Conservation (phyloP, 345 rosid species). For the Eucalyptus caleyi region DNA sequence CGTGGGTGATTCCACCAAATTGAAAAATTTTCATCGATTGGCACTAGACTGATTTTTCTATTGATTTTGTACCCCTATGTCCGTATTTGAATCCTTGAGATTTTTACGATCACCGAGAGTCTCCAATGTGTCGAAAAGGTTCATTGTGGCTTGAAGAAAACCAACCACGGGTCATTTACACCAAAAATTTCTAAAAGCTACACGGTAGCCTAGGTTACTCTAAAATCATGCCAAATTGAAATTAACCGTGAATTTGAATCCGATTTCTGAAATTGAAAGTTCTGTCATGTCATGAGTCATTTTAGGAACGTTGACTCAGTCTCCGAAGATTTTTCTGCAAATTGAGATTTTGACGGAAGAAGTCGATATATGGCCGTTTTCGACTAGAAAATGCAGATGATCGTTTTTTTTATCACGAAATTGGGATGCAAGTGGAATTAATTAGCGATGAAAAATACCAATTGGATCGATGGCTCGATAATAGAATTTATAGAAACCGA, state of each 20-base stretch:
- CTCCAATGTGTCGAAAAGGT: fast-evolving
- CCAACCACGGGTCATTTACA: fast-evolving
- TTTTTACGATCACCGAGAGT: too few species aligned
- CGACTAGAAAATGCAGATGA: fast-evolving
- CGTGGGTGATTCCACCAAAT: too few species aligned
- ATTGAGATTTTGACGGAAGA: fast-evolving
- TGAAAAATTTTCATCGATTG: fast-evolving
- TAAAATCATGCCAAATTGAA: fast-evolving
- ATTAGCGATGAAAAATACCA: fast-evolving
- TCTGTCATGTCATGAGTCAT: fast-evolving
- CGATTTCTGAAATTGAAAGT: too few species aligned
- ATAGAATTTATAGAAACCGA: too few species aligned
- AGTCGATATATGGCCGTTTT: too few species aligned
- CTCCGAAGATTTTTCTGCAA: fast-evolving
- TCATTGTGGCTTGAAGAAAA: too few species aligned
- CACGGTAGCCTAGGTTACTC: fast-evolving
- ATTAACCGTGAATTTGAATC: fast-evolving
- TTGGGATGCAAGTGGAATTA: too few species aligned
- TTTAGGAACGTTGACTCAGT: fast-evolving
- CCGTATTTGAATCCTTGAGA: too few species aligned
- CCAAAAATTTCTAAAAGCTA: too few species aligned
- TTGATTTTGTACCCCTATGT: too few species aligned
- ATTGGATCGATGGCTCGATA: too few species aligned
- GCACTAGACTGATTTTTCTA: too few species aligned
- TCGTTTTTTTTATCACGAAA: fast-evolving